A percentile compares a stretch with the other conserved stretches of the same genome.
Conservation (phyloP, 371 early-diverging fungal species). For the Rhizomucor miehei region DNA sequence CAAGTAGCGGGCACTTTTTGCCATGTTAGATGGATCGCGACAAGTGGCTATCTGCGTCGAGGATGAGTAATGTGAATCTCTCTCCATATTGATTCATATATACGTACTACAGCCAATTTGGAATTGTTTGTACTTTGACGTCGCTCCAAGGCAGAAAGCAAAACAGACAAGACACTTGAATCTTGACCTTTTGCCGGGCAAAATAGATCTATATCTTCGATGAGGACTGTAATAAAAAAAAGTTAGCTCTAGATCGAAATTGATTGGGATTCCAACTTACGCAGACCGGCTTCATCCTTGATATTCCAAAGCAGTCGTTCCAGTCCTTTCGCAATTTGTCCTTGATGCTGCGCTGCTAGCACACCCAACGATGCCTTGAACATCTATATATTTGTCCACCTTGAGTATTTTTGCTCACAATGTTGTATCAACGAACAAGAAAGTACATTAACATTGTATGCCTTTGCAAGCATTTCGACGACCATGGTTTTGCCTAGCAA, state of each 20-base stretch:
- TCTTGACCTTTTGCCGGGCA: conserved; percentile 44
- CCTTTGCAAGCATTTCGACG: conserved; percentile 20
- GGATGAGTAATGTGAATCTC: background rate
- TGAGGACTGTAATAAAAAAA: too few relatives aligned
- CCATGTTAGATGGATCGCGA: conserved; percentile 10
- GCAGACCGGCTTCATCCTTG: too few relatives aligned
- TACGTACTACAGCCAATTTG: conserved; percentile 14
- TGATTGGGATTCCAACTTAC: too few relatives aligned
- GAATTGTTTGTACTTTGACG: background rate
- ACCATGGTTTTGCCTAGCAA: conserved; percentile 36
- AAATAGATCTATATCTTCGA: conserved; percentile 57
- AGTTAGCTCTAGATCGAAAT: too few relatives aligned
- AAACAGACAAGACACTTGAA: conserved; percentile 23
- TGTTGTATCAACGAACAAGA: too few relatives aligned
- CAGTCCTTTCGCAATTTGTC: conserved; percentile 39
- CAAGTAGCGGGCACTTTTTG: conserved; percentile 8
- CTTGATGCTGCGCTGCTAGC: conserved; percentile 33
- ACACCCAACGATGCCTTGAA: conserved; percentile 26
- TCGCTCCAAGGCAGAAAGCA: conserved; percentile 5
- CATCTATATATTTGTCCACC: conserved; percentile 10
- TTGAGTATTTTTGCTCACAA: background rate
- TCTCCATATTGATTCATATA: background rate
- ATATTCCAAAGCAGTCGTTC: conserved; percentile 26
- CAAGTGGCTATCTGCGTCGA: conserved; percentile 16
- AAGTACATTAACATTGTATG: conserved; percentile 19